Base-by-base conservation (phyloP, 2,329 filamentous ascomycete genomes). In the Amylocarpus encephaloides region DNA sequence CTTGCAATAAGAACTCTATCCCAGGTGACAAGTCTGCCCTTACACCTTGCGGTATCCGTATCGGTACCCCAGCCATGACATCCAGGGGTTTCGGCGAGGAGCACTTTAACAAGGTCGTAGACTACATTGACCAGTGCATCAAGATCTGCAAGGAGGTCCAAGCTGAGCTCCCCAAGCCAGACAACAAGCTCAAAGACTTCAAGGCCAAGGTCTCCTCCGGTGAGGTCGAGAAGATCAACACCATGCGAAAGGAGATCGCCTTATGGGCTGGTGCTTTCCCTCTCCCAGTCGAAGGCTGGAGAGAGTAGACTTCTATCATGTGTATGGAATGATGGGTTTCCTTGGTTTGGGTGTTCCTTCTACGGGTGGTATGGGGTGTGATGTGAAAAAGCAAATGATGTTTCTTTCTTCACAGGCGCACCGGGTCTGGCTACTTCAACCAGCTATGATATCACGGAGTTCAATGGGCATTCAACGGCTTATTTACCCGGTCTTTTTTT, bases 111-210 rank as follows among this genome's bases (percentile, higher is more conserved):
- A 83, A 86, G 62, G 91, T 98, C 57, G 91, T 85, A 59, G 70
- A 74, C 61, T 97, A 95, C 78, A 95, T 97, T 63, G 88, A 95
- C 70, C 78, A 84, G 66, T 80, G 83, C 70, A 87, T 97, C 78
- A 88, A 88, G 76, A 79, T 97, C 67, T 88, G 85, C 79, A 89
- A 90, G 80, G 83, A 91, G 67, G 78, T 95, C 63, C 93, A 97
- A 77, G 77, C 68, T 52, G 75, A 78, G 58, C 81, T 97, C 19
- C 92, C 93, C 70, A 96, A 96, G 83, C 87, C 93, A 72, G 89
- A 88, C 66, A 98, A 97, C 83, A 96, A 94, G 83, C 88, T 95
- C 71, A 97, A 97, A 84, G 93, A 98, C 78, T 97, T 98, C 86
- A 94, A 92, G 80, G 83, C 82, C 68, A 92, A 89, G 80, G 88